phyloP scores from a whole-genome alignment of 2,329 filamentous ascomycete species.

The Helotiales sp. region DNA sequence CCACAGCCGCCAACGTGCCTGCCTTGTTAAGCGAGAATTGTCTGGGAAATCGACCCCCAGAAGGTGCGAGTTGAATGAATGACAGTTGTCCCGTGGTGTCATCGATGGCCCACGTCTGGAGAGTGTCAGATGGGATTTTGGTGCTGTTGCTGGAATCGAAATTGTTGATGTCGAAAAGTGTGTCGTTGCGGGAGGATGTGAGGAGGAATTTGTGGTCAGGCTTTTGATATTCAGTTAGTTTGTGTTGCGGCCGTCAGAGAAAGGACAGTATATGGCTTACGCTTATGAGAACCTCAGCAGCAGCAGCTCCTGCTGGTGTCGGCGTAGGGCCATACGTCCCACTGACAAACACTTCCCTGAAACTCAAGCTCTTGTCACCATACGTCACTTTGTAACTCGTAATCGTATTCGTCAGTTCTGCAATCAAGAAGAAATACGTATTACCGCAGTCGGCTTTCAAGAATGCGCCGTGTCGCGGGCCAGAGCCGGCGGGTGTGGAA shows the following conservation, averaged over 20 bases:
- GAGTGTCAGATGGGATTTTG: constrained; percentile 62
- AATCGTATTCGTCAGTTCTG: constrained; percentile 53
- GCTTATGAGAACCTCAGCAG: constrained; percentile 62
- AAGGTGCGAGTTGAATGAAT: constrained; percentile 50
- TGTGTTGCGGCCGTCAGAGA: too few relatives aligned
- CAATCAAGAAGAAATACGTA: constrained; percentile 49
- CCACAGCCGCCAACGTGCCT: constrained; percentile 52
- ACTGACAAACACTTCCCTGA: constrained; percentile 54
- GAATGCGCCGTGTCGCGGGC: constrained; percentile 60
- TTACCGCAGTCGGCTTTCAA: constrained; percentile 31
- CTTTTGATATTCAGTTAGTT: constrained; percentile 36
- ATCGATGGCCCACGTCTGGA: constrained; percentile 66
- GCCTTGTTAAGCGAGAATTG: constrained; percentile 54
- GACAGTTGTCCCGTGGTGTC: constrained; percentile 48
- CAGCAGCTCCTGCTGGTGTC: constrained; percentile 51
- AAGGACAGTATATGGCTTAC: too few relatives aligned
- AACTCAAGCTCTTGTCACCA: constrained; percentile 48
- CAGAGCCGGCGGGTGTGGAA: constrained; percentile 47
- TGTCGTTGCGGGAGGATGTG: constrained; percentile 70
- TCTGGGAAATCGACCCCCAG: constrained; percentile 52
- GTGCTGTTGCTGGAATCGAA: constrained; percentile 51
- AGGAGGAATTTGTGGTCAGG: constrained; percentile 67
- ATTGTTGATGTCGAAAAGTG: constrained; percentile 55
- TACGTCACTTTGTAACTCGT: constrained; percentile 63
- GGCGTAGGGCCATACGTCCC: constrained; percentile 52